These are phyloP conservation scores for Candida dubliniensis DNA, from an alignment of 1,139 yeast species.

Conservation along the genomic window DNA sequence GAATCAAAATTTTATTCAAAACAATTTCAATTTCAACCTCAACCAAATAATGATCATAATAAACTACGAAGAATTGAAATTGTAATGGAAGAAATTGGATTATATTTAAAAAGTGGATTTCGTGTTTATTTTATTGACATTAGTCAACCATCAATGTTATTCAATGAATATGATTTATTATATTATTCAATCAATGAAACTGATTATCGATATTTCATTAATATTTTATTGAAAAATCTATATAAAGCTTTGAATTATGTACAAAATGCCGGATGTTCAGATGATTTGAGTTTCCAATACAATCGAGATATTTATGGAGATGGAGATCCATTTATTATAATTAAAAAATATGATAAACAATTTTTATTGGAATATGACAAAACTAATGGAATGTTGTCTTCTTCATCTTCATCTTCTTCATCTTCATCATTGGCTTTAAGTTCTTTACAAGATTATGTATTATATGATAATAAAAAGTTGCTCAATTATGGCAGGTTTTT, in stretches of 20 bases:
- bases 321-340: conserved; percentile 31
- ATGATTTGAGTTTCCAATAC: conserved; percentile 18
- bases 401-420: conserved; percentile 2
- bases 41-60: conserved; percentile 16
- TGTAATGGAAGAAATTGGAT: conserved; percentile 60
- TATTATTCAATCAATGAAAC: conserved; percentile 45
- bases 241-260: conserved; percentile 41
- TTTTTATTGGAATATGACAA: conserved; percentile 11
- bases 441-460: conserved; percentile 5
- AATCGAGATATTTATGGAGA: conserved; percentile 26
- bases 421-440: conserved; percentile 4
- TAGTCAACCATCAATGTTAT: conserved; percentile 42
- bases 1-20: background rate
- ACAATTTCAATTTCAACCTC: background rate
- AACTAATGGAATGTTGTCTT: conserved; percentile 3
- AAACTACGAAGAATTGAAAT: conserved; percentile 43
- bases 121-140: conserved; percentile 60
- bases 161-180: conserved; percentile 44
- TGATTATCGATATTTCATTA: conserved; percentile 42
- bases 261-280: conserved; percentile 30
- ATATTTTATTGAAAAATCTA: conserved; percentile 43
- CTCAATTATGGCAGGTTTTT: conserved; percentile 35
- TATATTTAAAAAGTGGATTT: conserved; percentile 55
- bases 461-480: conserved; percentile 18
- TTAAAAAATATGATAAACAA: conserved; percentile 25